Evolutionary conservation across 2,329 filamentous ascomycete species (phyloP).

Genomic region (Venturia asperata): DNA sequence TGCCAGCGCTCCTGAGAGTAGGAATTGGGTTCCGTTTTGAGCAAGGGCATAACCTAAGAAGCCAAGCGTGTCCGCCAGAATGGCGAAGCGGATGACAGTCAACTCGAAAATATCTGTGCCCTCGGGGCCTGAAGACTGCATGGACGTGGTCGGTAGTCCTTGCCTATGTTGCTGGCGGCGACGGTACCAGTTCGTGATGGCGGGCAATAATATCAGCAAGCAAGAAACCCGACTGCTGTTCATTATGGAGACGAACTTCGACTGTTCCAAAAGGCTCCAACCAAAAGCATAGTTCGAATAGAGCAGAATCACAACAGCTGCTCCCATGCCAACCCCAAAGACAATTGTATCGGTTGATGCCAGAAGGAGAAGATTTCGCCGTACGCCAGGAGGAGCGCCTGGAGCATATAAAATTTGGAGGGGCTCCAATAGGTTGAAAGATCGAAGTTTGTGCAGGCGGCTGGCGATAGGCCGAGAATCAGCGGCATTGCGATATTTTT

Average conservation of each 20-base stretch:
- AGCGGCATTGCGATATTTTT: constrained; percentile 50
- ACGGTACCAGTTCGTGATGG: constrained; percentile 69
- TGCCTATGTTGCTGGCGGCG: constrained; percentile 47
- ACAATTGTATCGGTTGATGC: constrained; percentile 75
- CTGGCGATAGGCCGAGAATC: constrained; percentile 32
- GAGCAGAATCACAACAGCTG: constrained; percentile 71
- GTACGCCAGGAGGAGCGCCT: constrained; percentile 53
- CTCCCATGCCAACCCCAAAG: constrained; percentile 74
- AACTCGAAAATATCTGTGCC: constrained; percentile 77
- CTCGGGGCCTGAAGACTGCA: neutral
- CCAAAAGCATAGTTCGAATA: constrained; percentile 75
- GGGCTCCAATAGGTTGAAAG: constrained; percentile 63
- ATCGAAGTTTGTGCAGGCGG: constrained; percentile 39
- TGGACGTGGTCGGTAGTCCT: constrained; percentile 42
- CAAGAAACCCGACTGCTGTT: constrained; percentile 69
- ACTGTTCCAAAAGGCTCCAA: constrained; percentile 76
- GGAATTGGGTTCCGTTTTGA: constrained; percentile 56
- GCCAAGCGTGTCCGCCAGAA: constrained; percentile 70
- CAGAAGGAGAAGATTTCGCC: constrained; percentile 72
- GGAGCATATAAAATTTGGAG: constrained; percentile 68
- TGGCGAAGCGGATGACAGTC: constrained; percentile 63
- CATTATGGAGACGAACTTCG: constrained; percentile 68
- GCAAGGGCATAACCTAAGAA: constrained; percentile 67
- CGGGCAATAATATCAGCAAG: constrained; percentile 67
- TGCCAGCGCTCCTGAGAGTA: constrained; percentile 63